Base-by-base conservation (phyloP, 83 land plant species). In the Picea mariana region DNA sequence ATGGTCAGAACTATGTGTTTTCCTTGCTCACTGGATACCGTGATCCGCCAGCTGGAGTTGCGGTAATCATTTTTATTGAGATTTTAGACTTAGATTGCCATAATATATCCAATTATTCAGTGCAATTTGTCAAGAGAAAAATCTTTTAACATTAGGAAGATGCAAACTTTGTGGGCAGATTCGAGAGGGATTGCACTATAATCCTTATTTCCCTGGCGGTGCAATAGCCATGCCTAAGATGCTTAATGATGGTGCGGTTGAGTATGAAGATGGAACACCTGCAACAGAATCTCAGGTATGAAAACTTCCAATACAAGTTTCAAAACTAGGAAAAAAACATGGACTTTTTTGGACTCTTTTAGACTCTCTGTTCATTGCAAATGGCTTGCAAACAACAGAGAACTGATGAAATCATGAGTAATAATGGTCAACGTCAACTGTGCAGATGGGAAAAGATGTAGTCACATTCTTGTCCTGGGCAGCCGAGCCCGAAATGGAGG, bases 401-500 rank as follows among this genome's bases (percentile, higher is more conserved):
- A 31, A 38, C 31, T 79, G 42, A 59, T 52, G 17, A 55, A 60
- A 61, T 60, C 11, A 60, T 21, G 20, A 59, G 16, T 38, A 23
- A 47, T 75, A 47, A n/a, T 47, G 23, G 59, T 23, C 23, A 71
- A 73, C 55, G 21, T 23, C 23, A 75, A 21, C 17, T 75, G 58
- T 82, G 44, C 85, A 95, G 98, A 97, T 97, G 99, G 99, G 89
- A 18, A 97, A 97, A 83, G 98, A 97, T 88, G 95, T 97, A 2
- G 95, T 92, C 62, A 84, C 95, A 67, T 95, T 95, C 73, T 84
- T 97, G 83, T 77, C 99, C 42, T 97, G 98, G 98, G 95, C 95
- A 21, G 97, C 98, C n/a, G 99, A 97, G 80, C 99, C 98, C 7
- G 99, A 97, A 61, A 97, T 97, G 99, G 99, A 97, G 76, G 99